Evolutionary conservation across 495 filamentous ascomycete genomes (phyloP), one percentile per base, ranked within the genome.

Genomic region (Elaphomyces granulatus): DNA sequence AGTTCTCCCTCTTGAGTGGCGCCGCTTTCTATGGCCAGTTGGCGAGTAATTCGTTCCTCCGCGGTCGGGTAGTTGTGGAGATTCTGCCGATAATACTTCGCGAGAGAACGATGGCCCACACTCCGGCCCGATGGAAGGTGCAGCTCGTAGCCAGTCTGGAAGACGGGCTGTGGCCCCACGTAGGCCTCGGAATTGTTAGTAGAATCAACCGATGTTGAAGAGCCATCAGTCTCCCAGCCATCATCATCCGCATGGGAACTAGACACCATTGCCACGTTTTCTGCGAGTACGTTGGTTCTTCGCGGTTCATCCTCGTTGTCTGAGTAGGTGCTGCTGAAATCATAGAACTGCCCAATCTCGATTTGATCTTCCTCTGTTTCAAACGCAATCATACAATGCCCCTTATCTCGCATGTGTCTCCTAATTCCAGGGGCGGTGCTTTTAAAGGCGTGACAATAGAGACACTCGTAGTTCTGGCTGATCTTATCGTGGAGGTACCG

Each of bases 271-370:
- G 61, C 65, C 26, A 65, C 64, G 16, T 58, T 61, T 19, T 54
- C 49, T 28, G 56, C 61, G 7, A 59, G 54, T 20, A 63, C 61
- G 16, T 52, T 50, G 26, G 60, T 56, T 18, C 64, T 63, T n/a
- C 67, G 63, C 8, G 59, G 61, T 36, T 72, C 68, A 7, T 76
- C 70, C 21, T 78, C 75, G 9, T 76, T 78, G 52, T 96, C 90
- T 0, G 84, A 86, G 57, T 99, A 99, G 2, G 90, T 92, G 59
- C 78, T 79, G 40, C 80, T 69, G 73, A 99, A 99, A 56, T 99
- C 92, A 63, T 96, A 99, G 63, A 83, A 96, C 34, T 96, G 82
- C n/a, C 90, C 92, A 43, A 99, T 80, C 40, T 92, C 86, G 14
- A 99, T 68, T 61, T 94, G 85, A 52, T 99, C 86, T 23, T 81